These are phyloP conservation scores for Fusarium circinatum DNA, from an alignment of 2,329 filamentous ascomycete genomes.

Conservation along the genomic window DNA sequence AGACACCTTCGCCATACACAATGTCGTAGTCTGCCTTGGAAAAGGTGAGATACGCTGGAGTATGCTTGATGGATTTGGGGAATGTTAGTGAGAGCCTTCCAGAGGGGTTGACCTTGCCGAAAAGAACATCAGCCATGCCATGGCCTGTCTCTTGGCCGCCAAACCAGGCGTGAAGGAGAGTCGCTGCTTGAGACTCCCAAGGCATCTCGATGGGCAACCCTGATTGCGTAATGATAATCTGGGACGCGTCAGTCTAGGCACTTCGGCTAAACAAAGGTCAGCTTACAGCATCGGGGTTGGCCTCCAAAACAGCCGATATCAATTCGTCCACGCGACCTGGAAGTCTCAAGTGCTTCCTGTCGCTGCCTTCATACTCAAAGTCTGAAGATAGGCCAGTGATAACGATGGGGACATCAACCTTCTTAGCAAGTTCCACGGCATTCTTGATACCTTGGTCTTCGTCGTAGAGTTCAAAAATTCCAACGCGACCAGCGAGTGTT, in stretches of 20 bases:
- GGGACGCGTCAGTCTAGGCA: rapidly evolving
- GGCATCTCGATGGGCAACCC: conserved; percentile 62
- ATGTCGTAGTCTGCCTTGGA: conserved; percentile 70
- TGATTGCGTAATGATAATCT: conserved; percentile 38
- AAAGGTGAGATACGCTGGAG: conserved; percentile 76
- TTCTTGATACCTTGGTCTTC: conserved; percentile 48
- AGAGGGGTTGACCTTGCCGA: conserved; percentile 37
- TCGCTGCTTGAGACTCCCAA: conserved; percentile 50
- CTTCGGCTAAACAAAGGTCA: conserved; percentile 24
- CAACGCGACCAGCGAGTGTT: conserved; percentile 33
- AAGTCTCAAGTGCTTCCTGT: conserved; percentile 75
- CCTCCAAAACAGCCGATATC: conserved; percentile 63
- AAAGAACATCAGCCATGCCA: conserved; percentile 42
- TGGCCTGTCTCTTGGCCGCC: conserved; percentile 43
- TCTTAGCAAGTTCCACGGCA: conserved; percentile 37
- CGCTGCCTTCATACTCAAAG: conserved; percentile 63
- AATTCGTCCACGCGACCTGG: conserved; percentile 69
- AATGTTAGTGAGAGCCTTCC: conserved; percentile 75
- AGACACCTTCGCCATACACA: conserved; percentile 78
- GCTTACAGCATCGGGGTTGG: conserved; percentile 67
- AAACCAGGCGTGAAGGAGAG: conserved; percentile 42
- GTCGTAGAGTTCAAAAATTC: conserved; percentile 31
- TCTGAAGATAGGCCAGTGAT: conserved; percentile 65
- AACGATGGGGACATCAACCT: conserved; percentile 65
- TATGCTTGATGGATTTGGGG: conserved; percentile 70